These are phyloP conservation scores for Arctium minus DNA, from an alignment of 129 eudicot species.

Conservation along the genomic window DNA sequence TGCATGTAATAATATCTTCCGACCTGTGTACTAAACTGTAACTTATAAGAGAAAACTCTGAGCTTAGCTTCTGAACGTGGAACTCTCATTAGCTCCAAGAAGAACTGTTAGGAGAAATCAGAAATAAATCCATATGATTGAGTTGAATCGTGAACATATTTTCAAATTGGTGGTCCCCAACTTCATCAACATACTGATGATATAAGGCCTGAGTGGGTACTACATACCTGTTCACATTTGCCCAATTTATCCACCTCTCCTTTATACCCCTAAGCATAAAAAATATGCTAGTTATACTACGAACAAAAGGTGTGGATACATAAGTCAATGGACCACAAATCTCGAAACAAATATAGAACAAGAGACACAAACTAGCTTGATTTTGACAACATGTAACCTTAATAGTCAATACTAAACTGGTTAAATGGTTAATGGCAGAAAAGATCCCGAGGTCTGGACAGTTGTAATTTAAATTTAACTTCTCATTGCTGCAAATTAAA, in stretches of 20 bases:
- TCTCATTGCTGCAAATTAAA: neutral
- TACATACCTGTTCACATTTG: conserved; percentile 79
- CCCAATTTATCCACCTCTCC: conserved; percentile 74
- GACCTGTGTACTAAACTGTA: conserved; percentile 79
- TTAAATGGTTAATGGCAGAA: neutral
- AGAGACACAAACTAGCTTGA: neutral
- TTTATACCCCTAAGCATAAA: conserved; percentile 57
- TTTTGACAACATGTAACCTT: neutral
- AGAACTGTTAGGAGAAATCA: conserved; percentile 49
- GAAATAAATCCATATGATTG: conserved; percentile 3
- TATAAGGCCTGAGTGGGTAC: conserved; percentile 2
- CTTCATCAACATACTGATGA: neutral
- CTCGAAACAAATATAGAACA: neutral
- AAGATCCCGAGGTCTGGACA: conserved; percentile 10
- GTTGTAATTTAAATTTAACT: neutral
- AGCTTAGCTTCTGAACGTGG: conserved; percentile 87
- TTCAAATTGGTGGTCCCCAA: neutral
- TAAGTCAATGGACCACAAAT: too few relatives aligned
- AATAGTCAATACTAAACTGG: neutral
- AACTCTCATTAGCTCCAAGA: conserved; percentile 82
- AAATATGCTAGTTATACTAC: conserved; percentile 11
- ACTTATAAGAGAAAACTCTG: conserved; percentile 80
- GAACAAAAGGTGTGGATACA: too few relatives aligned
- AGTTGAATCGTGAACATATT: neutral
- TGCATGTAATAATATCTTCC: conserved; percentile 15